Percentiles rank a stretch among this genome's conserved stretches.
These are phyloP conservation scores for Colletotrichum godetiae DNA, from an alignment of 2,329 filamentous ascomycete genomes.

Conservation along the genomic window DNA sequence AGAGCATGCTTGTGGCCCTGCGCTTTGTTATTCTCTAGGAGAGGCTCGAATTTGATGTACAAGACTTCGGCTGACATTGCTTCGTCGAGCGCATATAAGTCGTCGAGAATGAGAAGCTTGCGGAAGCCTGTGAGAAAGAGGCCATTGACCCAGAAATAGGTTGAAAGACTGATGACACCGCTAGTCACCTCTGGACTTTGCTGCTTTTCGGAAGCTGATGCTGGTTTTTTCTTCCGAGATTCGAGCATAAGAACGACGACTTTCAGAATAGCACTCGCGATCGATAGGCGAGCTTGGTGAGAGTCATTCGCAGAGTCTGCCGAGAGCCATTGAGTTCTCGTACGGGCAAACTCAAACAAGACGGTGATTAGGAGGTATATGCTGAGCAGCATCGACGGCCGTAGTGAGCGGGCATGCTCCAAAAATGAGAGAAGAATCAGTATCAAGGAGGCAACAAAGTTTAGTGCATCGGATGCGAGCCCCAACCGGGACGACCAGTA, in stretches of 20 bases:
- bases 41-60: slow-evolving; percentile 13
- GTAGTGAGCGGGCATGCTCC: slow-evolving; percentile 45
- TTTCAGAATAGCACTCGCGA: slow-evolving; percentile 37
- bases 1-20: slow-evolving; percentile 41
- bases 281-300: slow-evolving; percentile 30
- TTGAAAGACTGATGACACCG: slow-evolving; percentile 43
- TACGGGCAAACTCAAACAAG: background rate
- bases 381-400: slow-evolving; percentile 31
- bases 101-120: slow-evolving; percentile 42
- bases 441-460: slow-evolving; percentile 41
- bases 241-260: slow-evolving; percentile 37
- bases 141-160: slow-evolving; percentile 49
- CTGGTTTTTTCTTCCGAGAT: slow-evolving; percentile 36
- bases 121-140: slow-evolving; percentile 48
- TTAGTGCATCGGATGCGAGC: slow-evolving; percentile 41
- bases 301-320: background rate
- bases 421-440: slow-evolving; percentile 44
- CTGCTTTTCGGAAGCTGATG: slow-evolving; percentile 32
- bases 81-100: slow-evolving; percentile 41
- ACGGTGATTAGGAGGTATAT: slow-evolving; percentile 10
- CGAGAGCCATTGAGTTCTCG: slow-evolving; percentile 20
- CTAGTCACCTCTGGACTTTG: slow-evolving; percentile 53
- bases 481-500: slow-evolving; percentile 13
- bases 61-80: slow-evolving; percentile 9
- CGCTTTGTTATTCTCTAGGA: slow-evolving; percentile 15